Conservation (phyloP, 495 filamentous ascomycete species). For the Trichoderma gamsii region DNA sequence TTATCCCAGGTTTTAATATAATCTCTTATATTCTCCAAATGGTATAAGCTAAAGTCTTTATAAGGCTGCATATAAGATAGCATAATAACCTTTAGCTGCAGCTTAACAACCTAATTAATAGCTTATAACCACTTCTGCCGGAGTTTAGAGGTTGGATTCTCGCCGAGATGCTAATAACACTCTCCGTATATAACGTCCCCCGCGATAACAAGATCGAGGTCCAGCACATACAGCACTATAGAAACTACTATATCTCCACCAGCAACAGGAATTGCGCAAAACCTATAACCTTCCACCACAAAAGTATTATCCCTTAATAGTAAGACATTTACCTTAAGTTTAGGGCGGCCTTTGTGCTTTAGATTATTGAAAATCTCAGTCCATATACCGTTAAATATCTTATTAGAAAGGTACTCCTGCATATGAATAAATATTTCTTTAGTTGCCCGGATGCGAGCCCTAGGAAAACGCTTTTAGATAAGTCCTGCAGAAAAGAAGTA, state of each 20-base stretch:
- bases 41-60: neutral
- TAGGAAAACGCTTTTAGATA: neutral
- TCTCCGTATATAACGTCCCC: conserved; percentile 36
- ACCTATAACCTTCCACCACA: neutral
- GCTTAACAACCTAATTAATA: conserved; percentile 28
- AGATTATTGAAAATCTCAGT: too few species aligned
- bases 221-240: conserved; percentile 28
- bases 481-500: conserved; percentile 35
- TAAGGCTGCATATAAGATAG: conserved; percentile 23
- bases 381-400: conserved; percentile 20
- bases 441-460: neutral
- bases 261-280: conserved; percentile 25
- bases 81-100: conserved; percentile 29
- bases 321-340: neutral
- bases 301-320: neutral
- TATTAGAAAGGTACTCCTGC: neutral
- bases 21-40: neutral
- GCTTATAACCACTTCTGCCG: conserved; percentile 30
- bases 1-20: neutral
- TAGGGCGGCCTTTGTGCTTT: too few species aligned
- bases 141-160: conserved; percentile 25
- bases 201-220: conserved; percentile 26
- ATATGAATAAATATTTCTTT: neutral
- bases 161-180: conserved; percentile 30
- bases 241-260: conserved; percentile 28